phyloP scores from a whole-genome alignment of 1,284 basidiomycete species.

The Ganoderma lingzhi region DNA sequence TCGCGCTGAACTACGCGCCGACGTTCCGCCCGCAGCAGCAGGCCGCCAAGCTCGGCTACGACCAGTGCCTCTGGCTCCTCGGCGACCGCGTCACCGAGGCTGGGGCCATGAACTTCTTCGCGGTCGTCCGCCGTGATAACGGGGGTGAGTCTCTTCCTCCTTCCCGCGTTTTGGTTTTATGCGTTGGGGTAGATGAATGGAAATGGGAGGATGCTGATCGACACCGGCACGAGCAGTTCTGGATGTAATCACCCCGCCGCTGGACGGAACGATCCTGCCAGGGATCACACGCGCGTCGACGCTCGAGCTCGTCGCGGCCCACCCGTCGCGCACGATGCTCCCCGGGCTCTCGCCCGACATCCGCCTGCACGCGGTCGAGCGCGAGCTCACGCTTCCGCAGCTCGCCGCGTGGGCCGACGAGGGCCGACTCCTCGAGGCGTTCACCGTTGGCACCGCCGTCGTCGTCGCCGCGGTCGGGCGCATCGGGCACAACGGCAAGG shows the following conservation, averaged over 20 bases:
- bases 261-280: constrained; percentile 80
- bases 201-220: neutral
- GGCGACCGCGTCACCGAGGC: constrained; percentile 52
- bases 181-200: neutral
- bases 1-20: constrained; percentile 77
- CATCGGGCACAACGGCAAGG: constrained; percentile 61
- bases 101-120: constrained; percentile 74
- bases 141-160: constrained; percentile 47
- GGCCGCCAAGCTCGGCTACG: constrained; percentile 76
- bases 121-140: constrained; percentile 54
- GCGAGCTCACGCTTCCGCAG: constrained; percentile 53
- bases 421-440: constrained; percentile 72
- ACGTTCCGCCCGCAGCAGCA: constrained; percentile 72
- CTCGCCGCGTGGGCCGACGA: constrained; percentile 59
- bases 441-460: constrained; percentile 78
- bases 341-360: constrained; percentile 37
- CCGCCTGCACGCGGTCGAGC: constrained; percentile 55
- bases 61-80: constrained; percentile 70
- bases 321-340: constrained; percentile 63
- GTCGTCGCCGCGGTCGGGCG: constrained; percentile 66
- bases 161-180: neutral
- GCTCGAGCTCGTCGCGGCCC: constrained; percentile 65
- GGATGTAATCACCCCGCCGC: constrained; percentile 76
- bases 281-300: constrained; percentile 82
- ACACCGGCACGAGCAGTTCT: constrained; percentile 48